Evolutionary conservation across 306 rosid species (phyloP), one percentile per base, ranked within the genome.

Genomic region (Acmispon strigosus): DNA sequence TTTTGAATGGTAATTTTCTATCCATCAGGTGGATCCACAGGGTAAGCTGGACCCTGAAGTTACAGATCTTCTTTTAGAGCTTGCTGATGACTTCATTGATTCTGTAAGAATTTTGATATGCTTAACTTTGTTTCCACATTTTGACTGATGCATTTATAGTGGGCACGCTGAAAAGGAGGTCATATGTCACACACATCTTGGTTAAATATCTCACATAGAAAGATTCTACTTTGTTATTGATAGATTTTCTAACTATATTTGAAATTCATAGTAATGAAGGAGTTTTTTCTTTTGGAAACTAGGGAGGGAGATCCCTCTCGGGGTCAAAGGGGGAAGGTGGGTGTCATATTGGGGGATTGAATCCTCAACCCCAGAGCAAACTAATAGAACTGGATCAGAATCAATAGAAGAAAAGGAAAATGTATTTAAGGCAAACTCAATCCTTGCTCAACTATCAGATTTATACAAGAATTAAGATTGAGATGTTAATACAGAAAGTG

Each of bases 81-180:
- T 95, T 70, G 95, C 97, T 27, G 97, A 95, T 76, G 97, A 91
- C 76, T 95, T 95, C 86, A 82, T 95, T 73, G 99, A 95, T 82
- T 69, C 88, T 60, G 99, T 95, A 83, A 87, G 99, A 41, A 78
- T 61, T 80, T 47, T 76, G 27, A 58, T 22, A 11, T 64, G 58
- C 37, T 69, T 37, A 73, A 56, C 39, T 16, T 39, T 52, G 36
- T 55, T 5, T 10, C 44, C 15, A 8, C 34, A 3, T 51, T 64
- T 1, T 42, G 60, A 54, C 61, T 43, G 36, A 62, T 48, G 29
- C 19, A 12, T 55, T 17, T 22, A 8, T 52, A 17, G 36, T 19
- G 16, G 48, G 69, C 69, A 55, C 16, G 49, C 74, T 55, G 22
- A 37, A 55, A 49, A 15, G 32, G 36, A 43, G 66, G 70, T 54